Percentiles rank a stretch among this genome's conserved stretches.
These are phyloP conservation scores for Sporothrix humicola DNA, from an alignment of 2,329 filamentous ascomycete species.

Conservation along the genomic window DNA sequence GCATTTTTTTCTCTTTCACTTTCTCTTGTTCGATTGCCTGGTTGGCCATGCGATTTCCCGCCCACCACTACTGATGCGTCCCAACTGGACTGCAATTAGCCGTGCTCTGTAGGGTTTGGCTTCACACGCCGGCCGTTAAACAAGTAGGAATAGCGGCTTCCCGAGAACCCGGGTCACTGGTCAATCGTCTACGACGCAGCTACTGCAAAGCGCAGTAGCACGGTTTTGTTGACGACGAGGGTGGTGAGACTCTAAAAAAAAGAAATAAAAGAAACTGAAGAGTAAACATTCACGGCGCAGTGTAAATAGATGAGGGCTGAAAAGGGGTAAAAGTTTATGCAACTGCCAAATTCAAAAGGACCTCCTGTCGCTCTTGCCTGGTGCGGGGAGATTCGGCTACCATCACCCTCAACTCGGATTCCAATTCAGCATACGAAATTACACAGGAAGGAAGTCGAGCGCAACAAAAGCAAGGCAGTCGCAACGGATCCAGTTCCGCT, in stretches of 20 bases:
- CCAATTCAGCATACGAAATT: background rate
- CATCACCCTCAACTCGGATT: background rate
- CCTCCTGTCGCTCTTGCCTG: constrained; percentile 6
- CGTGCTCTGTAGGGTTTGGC: constrained; percentile 21
- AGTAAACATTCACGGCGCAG: background rate
- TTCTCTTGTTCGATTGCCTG: background rate
- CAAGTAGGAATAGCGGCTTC: constrained; percentile 26
- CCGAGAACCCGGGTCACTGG: constrained; percentile 30
- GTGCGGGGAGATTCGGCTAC: background rate
- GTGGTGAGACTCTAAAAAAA: background rate
- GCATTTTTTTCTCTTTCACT: background rate
- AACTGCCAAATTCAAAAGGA: background rate
- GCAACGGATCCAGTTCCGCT: constrained; percentile 20
- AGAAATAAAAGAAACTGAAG: background rate
- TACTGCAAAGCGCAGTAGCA: constrained; percentile 17
- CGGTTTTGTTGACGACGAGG: background rate
- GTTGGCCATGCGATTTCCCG: background rate
- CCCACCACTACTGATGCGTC: background rate
- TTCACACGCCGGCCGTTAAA: background rate
- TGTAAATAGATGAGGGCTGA: background rate
- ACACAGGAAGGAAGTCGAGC: constrained; percentile 1
- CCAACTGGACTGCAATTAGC: background rate
- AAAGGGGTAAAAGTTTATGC: background rate
- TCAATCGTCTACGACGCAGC: constrained; percentile 13
- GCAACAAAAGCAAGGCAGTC: background rate